Evolutionary conservation across 2,329 filamentous ascomycete species (phyloP).

Genomic region (Clathrospora elynae): DNA sequence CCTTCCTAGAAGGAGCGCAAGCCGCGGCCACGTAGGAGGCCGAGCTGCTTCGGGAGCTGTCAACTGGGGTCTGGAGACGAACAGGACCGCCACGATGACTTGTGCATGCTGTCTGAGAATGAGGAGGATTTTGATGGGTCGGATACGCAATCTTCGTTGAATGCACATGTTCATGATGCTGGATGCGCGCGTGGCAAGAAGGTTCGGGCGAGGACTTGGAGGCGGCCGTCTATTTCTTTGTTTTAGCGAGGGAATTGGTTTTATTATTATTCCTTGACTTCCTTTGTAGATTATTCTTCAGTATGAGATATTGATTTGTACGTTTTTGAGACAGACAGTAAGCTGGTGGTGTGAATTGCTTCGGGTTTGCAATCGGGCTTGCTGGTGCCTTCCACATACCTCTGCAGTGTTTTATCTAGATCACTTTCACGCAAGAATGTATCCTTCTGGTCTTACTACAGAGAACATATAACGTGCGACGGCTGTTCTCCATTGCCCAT

Average conservation of each 20-base stretch:
- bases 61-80: not conserved
- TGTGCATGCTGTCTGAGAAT: conserved; percentile 12
- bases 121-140: not conserved
- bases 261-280: not conserved
- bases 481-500: not conserved
- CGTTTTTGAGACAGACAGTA: not conserved
- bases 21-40: not conserved
- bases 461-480: not conserved
- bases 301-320: not conserved
- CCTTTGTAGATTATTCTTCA: not conserved
- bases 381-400: not conserved
- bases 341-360: not conserved
- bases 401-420: not conserved
- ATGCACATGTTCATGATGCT: not conserved
- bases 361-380: not conserved
- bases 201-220: not conserved
- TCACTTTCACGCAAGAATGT: not conserved
- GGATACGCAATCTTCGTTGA: too few species aligned
- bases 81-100: conserved; percentile 5
- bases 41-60: conserved; percentile 17
- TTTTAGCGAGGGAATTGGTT: not conserved
- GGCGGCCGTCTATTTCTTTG: conserved; percentile 9
- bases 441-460: not conserved
- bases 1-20: conserved; percentile 24
- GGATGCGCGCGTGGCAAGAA: not conserved